These are phyloP conservation scores for Boletus rubroflammeus DNA, from an alignment of 768 basidiomycete species.

Conservation along the genomic window DNA sequence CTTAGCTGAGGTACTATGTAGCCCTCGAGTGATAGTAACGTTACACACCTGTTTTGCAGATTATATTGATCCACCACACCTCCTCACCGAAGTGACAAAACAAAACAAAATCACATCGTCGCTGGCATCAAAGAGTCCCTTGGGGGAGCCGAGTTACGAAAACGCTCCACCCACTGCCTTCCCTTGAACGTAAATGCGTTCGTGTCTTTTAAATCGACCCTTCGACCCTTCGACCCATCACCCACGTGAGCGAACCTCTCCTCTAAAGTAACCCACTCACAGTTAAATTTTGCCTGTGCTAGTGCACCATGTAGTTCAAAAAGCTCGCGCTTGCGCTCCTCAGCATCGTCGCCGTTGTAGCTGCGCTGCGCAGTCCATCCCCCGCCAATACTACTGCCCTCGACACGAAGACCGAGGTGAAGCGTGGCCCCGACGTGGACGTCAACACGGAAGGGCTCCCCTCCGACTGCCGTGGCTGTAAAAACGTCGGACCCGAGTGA, in stretches of 20 bases:
- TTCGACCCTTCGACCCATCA: too few species aligned
- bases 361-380: background rate
- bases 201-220: background rate
- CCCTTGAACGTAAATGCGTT: background rate
- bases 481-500: background rate
- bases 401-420: too few species aligned
- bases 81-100: too few species aligned
- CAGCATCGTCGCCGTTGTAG: background rate
- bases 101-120: too few species aligned
- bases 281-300: too few species aligned
- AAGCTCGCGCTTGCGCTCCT: constrained; percentile 3
- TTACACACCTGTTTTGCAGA: too few species aligned
- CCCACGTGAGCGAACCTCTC: background rate
- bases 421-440: too few species aligned
- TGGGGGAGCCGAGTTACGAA: background rate
- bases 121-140: background rate
- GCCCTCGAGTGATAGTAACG: too few species aligned
- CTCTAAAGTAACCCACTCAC: background rate
- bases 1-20: too few species aligned
- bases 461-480: too few species aligned
- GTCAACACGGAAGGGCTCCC: too few species aligned
- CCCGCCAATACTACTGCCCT: background rate
- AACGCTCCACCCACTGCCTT: background rate
- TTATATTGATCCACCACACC: too few species aligned
- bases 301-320: constrained; percentile 8